Conservation (phyloP, 805 yeast species). For the Suhomyces vadensis region DNA sequence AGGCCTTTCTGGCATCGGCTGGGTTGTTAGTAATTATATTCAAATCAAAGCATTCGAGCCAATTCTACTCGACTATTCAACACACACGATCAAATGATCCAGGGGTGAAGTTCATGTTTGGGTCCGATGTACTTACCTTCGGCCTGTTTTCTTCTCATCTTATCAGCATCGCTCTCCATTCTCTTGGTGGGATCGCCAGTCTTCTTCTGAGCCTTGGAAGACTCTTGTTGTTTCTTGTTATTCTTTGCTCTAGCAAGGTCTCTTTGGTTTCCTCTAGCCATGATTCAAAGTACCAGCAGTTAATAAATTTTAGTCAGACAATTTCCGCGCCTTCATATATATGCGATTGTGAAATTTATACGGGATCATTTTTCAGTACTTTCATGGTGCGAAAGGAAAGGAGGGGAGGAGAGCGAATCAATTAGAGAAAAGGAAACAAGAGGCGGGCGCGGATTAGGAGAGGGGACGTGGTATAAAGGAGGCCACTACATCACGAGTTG, state of each 20-base stretch:
- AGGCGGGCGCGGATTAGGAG: background rate
- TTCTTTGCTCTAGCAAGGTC: conserved; percentile 91
- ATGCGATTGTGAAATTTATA: background rate
- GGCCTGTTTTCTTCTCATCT: conserved; percentile 84
- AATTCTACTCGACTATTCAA: no score
- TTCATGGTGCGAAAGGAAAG: background rate
- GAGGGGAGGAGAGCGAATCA: background rate
- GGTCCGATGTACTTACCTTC: conserved; percentile 53
- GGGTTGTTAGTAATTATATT: conserved; percentile 12
- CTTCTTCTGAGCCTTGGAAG: conserved; percentile 57
- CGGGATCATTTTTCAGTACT: conserved; percentile 3
- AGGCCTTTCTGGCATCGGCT: conserved; percentile 53
- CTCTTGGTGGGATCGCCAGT: conserved; percentile 85
- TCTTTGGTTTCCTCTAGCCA: conserved; percentile 97
- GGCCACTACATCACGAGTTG: background rate
- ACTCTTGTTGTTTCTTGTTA: conserved; percentile 72
- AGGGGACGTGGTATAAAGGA: background rate
- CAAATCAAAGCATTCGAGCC: background rate
- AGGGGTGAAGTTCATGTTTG: no score
- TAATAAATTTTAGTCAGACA: background rate
- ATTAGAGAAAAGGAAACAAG: background rate
- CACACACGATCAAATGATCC: background rate
- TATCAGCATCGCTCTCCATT: conserved; percentile 87
- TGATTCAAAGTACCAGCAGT: conserved; percentile 25
- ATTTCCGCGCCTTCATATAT: conserved; percentile 7